Conservation (phyloP, 1,284 basidiomycete species). For the Cystobasidium slooffiae region DNA sequence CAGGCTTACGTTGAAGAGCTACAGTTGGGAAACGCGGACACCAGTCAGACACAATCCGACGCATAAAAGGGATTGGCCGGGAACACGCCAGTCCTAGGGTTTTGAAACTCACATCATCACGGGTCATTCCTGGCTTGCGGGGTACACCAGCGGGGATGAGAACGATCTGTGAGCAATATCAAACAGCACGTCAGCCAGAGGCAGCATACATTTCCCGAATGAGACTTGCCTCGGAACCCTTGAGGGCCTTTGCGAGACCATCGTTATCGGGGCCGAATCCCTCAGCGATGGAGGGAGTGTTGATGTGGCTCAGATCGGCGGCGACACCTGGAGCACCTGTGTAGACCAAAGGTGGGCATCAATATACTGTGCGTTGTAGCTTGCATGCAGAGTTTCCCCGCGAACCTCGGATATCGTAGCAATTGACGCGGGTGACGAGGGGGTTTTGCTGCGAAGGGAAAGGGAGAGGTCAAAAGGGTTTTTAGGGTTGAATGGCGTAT, state of each 20-base stretch:
- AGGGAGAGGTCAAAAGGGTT: constrained; percentile 2
- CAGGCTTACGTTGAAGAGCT: constrained; percentile 85
- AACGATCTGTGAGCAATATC: constrained; percentile 64
- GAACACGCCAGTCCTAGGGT: no score
- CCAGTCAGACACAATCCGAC: no score
- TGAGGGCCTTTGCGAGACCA: constrained; percentile 82
- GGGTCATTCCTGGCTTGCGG: constrained; percentile 83
- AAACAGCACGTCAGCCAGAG: constrained; percentile 1
- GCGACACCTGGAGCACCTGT: constrained; percentile 52
- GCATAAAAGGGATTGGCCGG: no score
- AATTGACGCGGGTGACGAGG: constrained; percentile 67
- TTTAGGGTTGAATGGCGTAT: no score
- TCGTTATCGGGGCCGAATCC: constrained; percentile 75
- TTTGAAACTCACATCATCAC: constrained; percentile 70
- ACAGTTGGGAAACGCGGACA: not conserved
- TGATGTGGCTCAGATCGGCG: constrained; percentile 68
- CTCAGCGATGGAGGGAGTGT: constrained; percentile 79
- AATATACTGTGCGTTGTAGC: no score
- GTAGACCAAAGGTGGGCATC: not conserved
- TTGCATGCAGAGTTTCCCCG: constrained; percentile 67
- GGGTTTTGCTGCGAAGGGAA: constrained; percentile 70
- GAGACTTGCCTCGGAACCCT: constrained; percentile 66
- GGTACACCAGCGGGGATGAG: constrained; percentile 96
- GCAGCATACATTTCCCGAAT: not conserved
- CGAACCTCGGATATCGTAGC: constrained; percentile 84